A percentile compares a stretch with the other conserved stretches of the same genome.
These are phyloP conservation scores for Moesziomyces antarcticus DNA, from an alignment of 1,284 basidiomycete genomes.

Conservation along the genomic window DNA sequence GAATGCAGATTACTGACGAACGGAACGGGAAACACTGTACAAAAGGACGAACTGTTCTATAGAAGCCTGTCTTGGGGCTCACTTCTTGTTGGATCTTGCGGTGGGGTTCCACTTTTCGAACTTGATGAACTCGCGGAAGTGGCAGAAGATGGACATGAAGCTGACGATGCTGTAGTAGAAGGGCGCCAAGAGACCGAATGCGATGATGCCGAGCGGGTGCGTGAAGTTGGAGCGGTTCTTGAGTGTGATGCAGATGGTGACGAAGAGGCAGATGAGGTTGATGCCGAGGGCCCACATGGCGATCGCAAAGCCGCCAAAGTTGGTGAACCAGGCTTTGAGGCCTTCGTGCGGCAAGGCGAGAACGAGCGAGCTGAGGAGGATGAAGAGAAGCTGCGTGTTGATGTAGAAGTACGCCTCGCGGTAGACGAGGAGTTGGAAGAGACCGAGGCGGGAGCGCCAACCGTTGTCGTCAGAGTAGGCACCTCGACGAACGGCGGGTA, in stretches of 20 bases:
- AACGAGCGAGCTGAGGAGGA: slow-evolving; percentile 43
- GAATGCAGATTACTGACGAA: neutral
- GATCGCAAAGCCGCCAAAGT: slow-evolving; percentile 51
- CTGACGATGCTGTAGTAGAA: slow-evolving; percentile 55
- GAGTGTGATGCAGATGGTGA: slow-evolving; percentile 52
- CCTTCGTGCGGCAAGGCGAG: slow-evolving; percentile 34
- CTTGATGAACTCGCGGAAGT: slow-evolving; percentile 58
- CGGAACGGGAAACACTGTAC: neutral
- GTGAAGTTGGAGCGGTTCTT: slow-evolving; percentile 59
- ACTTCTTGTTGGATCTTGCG: slow-evolving; percentile 38
- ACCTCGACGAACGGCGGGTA: slow-evolving; percentile 46
- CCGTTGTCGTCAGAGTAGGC: slow-evolving; percentile 54
- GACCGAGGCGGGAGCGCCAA: slow-evolving; percentile 48
- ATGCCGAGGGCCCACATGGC: slow-evolving; percentile 49
- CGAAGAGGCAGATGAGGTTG: slow-evolving; percentile 52
- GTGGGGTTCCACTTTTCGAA: slow-evolving; percentile 58
- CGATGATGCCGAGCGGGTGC: slow-evolving; percentile 42
- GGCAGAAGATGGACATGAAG: slow-evolving; percentile 56
- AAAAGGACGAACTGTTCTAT: neutral
- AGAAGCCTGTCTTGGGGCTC: neutral
- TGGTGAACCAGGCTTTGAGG: slow-evolving; percentile 37
- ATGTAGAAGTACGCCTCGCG: slow-evolving; percentile 59
- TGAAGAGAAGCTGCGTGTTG: slow-evolving; percentile 37
- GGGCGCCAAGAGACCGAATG: slow-evolving; percentile 44
- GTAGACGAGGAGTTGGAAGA: slow-evolving; percentile 57